Conservation (phyloP, 352 stramenopile genomes). For the Phytophthora tentaculata region DNA sequence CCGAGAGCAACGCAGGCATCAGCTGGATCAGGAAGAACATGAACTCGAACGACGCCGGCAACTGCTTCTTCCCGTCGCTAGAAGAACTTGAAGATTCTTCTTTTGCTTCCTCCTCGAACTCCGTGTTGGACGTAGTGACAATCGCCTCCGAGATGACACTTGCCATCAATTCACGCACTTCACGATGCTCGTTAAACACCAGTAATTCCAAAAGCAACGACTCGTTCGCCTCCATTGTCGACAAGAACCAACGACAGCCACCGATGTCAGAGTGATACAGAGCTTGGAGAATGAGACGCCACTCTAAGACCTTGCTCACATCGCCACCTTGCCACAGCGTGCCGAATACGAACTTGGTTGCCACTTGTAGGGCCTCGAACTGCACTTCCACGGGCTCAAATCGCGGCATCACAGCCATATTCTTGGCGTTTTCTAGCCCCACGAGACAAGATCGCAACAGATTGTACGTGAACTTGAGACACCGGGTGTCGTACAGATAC, state of each 20-base stretch:
- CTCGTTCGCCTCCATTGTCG: conserved; percentile 66
- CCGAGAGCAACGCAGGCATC: conserved; percentile 76
- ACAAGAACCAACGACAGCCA: conserved; percentile 78
- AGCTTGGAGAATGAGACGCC: conserved; percentile 66
- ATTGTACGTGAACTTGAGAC: conserved; percentile 83
- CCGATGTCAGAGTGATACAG: conserved; percentile 78
- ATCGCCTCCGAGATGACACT: conserved; percentile 77
- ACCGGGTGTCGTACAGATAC: conserved; percentile 81
- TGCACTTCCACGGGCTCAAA: conserved; percentile 75
- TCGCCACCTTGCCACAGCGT: conserved; percentile 87
- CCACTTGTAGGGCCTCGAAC: conserved; percentile 77
- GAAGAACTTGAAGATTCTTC: conserved; percentile 15
- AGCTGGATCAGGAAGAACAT: conserved; percentile 80
- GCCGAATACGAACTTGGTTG: conserved; percentile 88
- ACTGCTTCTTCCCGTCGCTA: conserved; percentile 34
- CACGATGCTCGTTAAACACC: conserved; percentile 65
- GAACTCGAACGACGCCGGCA: conserved; percentile 85
- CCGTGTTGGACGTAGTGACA: conserved; percentile 56
- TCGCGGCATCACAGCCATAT: conserved; percentile 46
- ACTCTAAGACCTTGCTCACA: conserved; percentile 74
- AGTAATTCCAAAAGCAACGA: conserved; percentile 76
- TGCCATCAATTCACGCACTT: conserved; percentile 77
- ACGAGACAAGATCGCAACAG: conserved; percentile 70
- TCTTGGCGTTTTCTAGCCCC: conserved; percentile 44
- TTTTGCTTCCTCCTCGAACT: conserved; percentile 49